These are phyloP conservation scores for Plasmodium cynomolgi DNA, from an alignment of 169 alveolate genomes.

Conservation along the genomic window DNA sequence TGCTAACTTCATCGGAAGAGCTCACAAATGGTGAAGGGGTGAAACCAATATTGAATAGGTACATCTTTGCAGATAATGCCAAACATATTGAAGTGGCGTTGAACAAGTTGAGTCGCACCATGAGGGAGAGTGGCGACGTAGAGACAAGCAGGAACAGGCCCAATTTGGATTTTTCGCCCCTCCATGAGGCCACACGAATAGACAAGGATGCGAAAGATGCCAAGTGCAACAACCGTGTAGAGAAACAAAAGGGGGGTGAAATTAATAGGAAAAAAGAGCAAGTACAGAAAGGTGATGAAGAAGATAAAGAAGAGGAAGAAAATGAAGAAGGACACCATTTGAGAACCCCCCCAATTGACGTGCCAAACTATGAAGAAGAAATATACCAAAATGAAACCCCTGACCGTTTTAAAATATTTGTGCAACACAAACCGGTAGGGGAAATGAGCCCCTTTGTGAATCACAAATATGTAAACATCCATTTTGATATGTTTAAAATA, in stretches of 20 bases:
- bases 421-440: constrained; percentile 55
- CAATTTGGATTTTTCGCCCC: background rate
- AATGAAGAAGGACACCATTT: background rate
- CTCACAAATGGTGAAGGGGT: constrained; percentile 12
- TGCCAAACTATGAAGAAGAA: constrained; percentile 37
- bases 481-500: constrained; percentile 56
- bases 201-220: background rate
- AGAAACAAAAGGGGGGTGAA: background rate
- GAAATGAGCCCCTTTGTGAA: constrained; percentile 49
- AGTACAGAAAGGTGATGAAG: background rate
- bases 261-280: background rate
- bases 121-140: background rate
- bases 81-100: background rate
- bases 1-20: background rate
- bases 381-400: background rate
- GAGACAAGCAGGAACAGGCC: background rate
- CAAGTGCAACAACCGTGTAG: background rate
- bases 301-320: background rate
- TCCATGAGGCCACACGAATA: background rate
- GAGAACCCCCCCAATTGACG: background rate
- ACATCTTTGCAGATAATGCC: background rate
- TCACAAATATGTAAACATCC: constrained; percentile 24
- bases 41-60: background rate
- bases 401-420: constrained; percentile 37
- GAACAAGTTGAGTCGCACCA: background rate